Base-by-base conservation (phyloP, 257 asterid species). In the Oldenlandia corymbosa region DNA sequence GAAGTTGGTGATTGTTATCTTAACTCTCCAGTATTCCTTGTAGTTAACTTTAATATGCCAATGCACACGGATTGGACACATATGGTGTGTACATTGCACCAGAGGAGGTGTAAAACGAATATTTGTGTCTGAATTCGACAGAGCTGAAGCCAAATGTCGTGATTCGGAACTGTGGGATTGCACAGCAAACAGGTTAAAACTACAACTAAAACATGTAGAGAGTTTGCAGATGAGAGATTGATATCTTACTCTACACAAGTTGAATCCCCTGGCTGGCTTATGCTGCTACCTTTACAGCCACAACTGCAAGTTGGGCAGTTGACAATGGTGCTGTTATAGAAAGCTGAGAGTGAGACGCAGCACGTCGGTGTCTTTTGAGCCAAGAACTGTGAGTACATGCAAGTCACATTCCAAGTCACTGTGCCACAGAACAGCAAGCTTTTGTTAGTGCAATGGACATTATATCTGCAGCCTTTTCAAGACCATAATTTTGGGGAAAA, bases 1-100 rank as follows among this genome's bases (percentile, higher is more conserved):
- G 83, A 85, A 87, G 75, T 87, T 90, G 21, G 92, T 82, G 59
- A 90, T 67, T 0, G 95, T 60, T 67, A 90, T 77, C 81, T 90
- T 90, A 58, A 85, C 95, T 62, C 95, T 78, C 95, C 97, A 89
- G 75, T 89, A 83, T 1, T 83, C 97, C 79, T 77, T 83, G 87
- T 90, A 90, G 73, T 82, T 90, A 43, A 76, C 68, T 72, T 87
- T 87, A 64, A 87, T 91, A 20, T 87, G 97, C 97, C 96, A 87
- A 70, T 90, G 96, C 58, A 90, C 84, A 28, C 95, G 81, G 68
- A 90, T 82, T 0, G 97, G 97, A 75, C 95, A 90, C 97, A 87
- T 90, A 64, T 85, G 95, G 49, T 74, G 72, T 10, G 95, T 85
- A 73, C 97, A 87, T 48, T 82, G 92, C 67, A 90, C 92, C 18